Percentiles rank a stretch among this genome's conserved stretches.
Conservation (phyloP, 192 early-diverging fungal species). For the Spinellus fusiger region DNA sequence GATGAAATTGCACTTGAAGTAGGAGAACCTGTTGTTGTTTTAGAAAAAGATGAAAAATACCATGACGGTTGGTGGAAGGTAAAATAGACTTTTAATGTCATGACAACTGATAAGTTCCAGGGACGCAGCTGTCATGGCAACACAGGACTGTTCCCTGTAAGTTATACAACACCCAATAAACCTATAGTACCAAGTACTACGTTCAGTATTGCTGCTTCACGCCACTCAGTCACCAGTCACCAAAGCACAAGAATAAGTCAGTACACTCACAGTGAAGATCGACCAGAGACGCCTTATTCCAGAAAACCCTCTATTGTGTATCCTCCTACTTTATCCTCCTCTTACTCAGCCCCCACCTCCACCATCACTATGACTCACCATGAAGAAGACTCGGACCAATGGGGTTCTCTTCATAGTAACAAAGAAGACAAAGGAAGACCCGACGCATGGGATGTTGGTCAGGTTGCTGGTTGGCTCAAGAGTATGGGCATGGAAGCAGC, state of each 20-base stretch:
- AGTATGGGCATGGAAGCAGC: constrained; percentile 44
- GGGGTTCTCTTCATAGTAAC: no score
- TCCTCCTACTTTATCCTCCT: constrained; percentile 7
- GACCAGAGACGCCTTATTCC: neutral
- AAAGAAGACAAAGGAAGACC: constrained; percentile 41
- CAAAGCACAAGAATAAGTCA: neutral
- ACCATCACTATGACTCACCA: no score
- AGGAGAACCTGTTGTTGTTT: constrained; percentile 60
- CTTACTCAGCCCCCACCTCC: constrained; percentile 4
- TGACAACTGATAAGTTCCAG: constrained; percentile 26
- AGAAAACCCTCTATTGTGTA: neutral
- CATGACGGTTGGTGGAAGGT: constrained; percentile 79
- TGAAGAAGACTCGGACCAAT: no score
- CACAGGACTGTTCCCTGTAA: constrained; percentile 70
- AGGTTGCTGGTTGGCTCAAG: constrained; percentile 56
- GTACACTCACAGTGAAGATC: neutral
- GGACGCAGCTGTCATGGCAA: constrained; percentile 57
- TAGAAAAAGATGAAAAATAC: constrained; percentile 68
- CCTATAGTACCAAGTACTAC: neutral
- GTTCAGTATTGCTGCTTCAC: neutral
- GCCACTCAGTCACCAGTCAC: neutral
- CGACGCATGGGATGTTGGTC: constrained; percentile 44
- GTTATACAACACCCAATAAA: constrained; percentile 46
- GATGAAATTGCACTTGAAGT: constrained; percentile 63
- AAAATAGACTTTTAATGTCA: constrained; percentile 8